Evolutionary conservation across 129 eudicot species (phyloP).

Genomic region (Chrysanthemum seticuspe): DNA sequence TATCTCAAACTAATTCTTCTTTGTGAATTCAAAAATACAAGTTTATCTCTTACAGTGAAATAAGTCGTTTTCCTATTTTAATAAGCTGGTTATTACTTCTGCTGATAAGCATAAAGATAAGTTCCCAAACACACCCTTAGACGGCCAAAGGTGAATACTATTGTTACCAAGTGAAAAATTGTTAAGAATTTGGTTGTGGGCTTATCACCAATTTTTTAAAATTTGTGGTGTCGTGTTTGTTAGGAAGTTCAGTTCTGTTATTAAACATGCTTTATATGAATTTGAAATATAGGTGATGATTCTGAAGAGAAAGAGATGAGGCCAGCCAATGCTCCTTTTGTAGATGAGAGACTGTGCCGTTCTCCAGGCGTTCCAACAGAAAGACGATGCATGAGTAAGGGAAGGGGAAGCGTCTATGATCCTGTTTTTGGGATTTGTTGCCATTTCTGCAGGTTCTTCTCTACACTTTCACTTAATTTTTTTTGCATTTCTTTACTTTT

Average conservation of each 20-base stretch:
- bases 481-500: neutral
- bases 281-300: slow-evolving; percentile 22
- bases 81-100: too few species aligned
- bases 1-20: too few species aligned
- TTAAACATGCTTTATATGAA: neutral
- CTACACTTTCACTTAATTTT: neutral
- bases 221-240: slow-evolving; percentile 2
- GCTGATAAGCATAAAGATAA: too few species aligned
- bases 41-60: too few species aligned
- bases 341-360: slow-evolving; percentile 31
- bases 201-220: neutral
- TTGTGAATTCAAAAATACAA: too few species aligned
- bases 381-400: slow-evolving; percentile 59
- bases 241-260: neutral
- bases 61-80: too few species aligned
- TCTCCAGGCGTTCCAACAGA: slow-evolving; percentile 35
- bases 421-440: slow-evolving; percentile 74
- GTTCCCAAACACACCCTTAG: too few species aligned
- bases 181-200: neutral
- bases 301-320: slow-evolving; percentile 38
- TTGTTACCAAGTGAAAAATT: neutral
- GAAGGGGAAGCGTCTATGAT: slow-evolving; percentile 66
- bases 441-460: slow-evolving; percentile 67
- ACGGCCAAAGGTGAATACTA: too few species aligned
- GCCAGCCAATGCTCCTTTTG: slow-evolving; percentile 52